These are phyloP conservation scores for Hypomyces perniciosus DNA, from an alignment of 2,329 filamentous ascomycete species.

Conservation along the genomic window DNA sequence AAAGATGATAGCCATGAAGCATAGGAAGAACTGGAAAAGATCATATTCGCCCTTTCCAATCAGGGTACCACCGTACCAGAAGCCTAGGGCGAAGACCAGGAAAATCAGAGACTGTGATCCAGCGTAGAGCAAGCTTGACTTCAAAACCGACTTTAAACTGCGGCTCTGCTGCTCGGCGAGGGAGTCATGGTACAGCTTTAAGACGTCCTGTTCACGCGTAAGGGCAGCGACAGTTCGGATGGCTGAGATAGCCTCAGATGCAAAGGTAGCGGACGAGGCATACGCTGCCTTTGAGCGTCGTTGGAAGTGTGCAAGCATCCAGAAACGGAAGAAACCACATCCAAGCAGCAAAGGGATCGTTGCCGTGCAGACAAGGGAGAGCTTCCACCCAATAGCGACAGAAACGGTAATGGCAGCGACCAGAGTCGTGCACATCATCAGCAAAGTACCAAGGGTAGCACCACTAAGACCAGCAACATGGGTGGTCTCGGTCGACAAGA, in stretches of 20 bases:
- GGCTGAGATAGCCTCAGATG: conserved; percentile 87
- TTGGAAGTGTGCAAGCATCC: conserved; percentile 74
- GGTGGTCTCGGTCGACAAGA: conserved; percentile 84
- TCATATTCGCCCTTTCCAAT: conserved; percentile 65
- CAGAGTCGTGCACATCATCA: conserved; percentile 76
- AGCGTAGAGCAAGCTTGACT: conserved; percentile 74
- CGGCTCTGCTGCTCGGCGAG: conserved; percentile 60
- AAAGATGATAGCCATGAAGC: conserved; percentile 83
- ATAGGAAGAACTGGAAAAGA: conserved; percentile 87
- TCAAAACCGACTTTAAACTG: conserved; percentile 68
- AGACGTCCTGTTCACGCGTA: conserved; percentile 78
- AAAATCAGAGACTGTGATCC: conserved; percentile 80
- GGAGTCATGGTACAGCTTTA: conserved; percentile 61
- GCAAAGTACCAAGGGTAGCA: conserved; percentile 77
- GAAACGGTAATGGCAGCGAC: conserved; percentile 65
- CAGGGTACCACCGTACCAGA: conserved; percentile 84
- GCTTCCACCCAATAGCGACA: conserved; percentile 78
- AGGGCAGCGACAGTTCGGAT: conserved; percentile 91
- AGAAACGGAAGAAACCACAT: conserved; percentile 83
- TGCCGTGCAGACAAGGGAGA: conserved; percentile 74
- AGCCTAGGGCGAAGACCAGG: conserved; percentile 76
- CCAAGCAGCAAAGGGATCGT: conserved; percentile 71
- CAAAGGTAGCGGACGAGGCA: conserved; percentile 74
- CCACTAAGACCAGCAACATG: conserved; percentile 88
- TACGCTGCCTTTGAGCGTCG: conserved; percentile 74